Conservation (phyloP, 2,329 filamentous ascomycete species). For the Apiospora marii region DNA sequence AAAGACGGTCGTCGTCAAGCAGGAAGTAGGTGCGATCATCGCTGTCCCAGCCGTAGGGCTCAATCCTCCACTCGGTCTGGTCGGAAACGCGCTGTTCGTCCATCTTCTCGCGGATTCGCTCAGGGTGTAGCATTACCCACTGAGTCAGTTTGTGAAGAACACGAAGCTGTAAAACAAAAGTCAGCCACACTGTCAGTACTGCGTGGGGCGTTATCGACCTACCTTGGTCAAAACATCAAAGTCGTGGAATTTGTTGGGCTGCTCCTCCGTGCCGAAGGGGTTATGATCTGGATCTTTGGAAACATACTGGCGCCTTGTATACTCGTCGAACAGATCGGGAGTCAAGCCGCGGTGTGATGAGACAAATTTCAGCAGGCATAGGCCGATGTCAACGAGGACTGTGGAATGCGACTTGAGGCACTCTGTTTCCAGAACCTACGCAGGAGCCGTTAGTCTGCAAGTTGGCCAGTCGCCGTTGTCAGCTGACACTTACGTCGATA, state of each 20-base stretch:
- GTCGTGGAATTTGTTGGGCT: conserved; percentile 76
- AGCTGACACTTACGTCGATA: conserved; percentile 74
- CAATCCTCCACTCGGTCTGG: conserved; percentile 82
- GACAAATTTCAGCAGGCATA: conserved; percentile 88
- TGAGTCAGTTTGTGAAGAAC: conserved; percentile 88
- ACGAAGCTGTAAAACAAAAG: conserved; percentile 59
- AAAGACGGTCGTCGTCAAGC: conserved; percentile 92
- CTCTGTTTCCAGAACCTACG: conserved; percentile 85
- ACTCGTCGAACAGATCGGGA: conserved; percentile 89
- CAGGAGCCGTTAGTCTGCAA: conserved; percentile 20
- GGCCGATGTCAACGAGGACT: conserved; percentile 80
- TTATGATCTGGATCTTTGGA: conserved; percentile 82
- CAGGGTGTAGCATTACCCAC: conserved; percentile 88
- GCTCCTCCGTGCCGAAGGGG: conserved; percentile 83
- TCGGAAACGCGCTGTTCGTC: conserved; percentile 82
- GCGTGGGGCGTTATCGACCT: conserved; percentile 28
- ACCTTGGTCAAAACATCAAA: conserved; percentile 87
- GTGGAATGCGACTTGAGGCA: conserved; percentile 82
- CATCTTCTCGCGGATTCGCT: conserved; percentile 87
- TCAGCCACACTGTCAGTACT: background rate
- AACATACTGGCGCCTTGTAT: conserved; percentile 86
- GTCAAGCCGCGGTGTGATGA: conserved; percentile 93
- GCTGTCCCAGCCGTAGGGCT: conserved; percentile 87
- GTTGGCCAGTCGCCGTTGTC: background rate
- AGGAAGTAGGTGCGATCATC: conserved; percentile 89